Base-by-base conservation (phyloP, 257 asterid species). In the Coffea eugenioides region DNA sequence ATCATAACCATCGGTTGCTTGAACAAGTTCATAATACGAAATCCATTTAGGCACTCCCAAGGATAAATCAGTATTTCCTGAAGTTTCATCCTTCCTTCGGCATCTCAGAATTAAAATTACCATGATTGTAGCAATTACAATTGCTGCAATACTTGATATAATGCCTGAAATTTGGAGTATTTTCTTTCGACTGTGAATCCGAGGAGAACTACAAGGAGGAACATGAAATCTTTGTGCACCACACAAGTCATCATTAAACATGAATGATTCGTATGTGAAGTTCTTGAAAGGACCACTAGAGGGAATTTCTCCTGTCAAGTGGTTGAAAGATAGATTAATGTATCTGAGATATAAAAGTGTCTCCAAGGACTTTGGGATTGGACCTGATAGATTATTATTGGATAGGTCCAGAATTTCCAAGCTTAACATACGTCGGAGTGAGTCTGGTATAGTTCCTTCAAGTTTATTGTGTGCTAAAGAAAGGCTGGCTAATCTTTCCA, bases 361-460 rank as follows among this genome's bases (percentile, higher is more conserved):
- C 48, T 78, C 71, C 69, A 69, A 7, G 27, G 77, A 69, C 21
- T 25, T 34, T 15, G 81, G 81, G 39, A 78, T 78, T 31, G 18
- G 12, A 3, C 81, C 81, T 3, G 71, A 13, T n/a, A 78, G 69
- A 45, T 39, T 23, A 45, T 78, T 78, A 23, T 70, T 15, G 12
- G 79, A 76, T 39, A 76, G 15, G 45, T 79, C 77, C 65, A 72
- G 21, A 5, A 2, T 4, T 45, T 72, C 74, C 79, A 80, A 73
- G 57, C 78, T 80, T 11, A 49, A 10, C 20, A 48, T 5, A 11
- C 21, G 41, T 3, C 74, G 39, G 5, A 80, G 65, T 36, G 73
- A 72, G 13, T 73, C 79, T 13, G 83, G 79, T 21, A 80, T 80
- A 21, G 74, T 16, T 15, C 81, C 84, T 41, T 81, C 73, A 27